A percentile compares a stretch with the other conserved stretches of the same genome.
Evolutionary conservation across 202 grass and related monocot genomes (phyloP).

Genomic region (Schoenoplectus tabernaemontani): DNA sequence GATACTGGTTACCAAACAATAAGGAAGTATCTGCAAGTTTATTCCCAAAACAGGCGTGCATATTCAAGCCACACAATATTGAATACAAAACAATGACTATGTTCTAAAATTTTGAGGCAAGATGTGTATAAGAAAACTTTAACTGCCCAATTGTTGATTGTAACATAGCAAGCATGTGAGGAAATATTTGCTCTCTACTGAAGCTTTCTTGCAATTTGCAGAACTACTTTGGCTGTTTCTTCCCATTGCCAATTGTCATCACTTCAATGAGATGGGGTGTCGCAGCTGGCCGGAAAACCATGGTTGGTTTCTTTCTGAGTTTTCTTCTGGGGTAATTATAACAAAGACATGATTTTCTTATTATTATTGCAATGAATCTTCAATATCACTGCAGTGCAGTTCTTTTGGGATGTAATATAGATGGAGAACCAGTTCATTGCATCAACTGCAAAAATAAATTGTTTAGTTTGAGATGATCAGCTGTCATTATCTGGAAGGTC

Average conservation of each 20-base stretch:
- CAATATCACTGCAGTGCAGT: background rate
- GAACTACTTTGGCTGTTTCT: conserved; percentile 94
- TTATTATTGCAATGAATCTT: background rate
- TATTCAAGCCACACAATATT: background rate
- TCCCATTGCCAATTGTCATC: conserved; percentile 80
- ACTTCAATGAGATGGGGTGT: conserved; percentile 90
- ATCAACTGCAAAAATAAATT: background rate
- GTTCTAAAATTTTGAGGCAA: background rate
- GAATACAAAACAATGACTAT: background rate
- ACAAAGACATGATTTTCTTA: background rate
- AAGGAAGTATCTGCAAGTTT: background rate
- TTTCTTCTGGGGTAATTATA: background rate
- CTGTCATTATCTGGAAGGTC: background rate
- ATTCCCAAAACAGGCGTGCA: background rate
- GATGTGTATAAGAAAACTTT: background rate
- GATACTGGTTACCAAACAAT: background rate
- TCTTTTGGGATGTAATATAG: background rate
- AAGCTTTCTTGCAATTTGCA: conserved; percentile 27
- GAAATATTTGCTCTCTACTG: background rate
- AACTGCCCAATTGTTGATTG: background rate
- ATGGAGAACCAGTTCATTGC: background rate
- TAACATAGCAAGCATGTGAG: background rate
- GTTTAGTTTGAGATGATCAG: background rate
- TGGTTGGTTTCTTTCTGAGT: conserved; percentile 30
- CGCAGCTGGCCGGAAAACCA: conserved; percentile 72